Evolutionary conservation across 2,329 filamentous ascomycete species (phyloP).

Genomic region (Tolypocladium cylindrosporum): DNA sequence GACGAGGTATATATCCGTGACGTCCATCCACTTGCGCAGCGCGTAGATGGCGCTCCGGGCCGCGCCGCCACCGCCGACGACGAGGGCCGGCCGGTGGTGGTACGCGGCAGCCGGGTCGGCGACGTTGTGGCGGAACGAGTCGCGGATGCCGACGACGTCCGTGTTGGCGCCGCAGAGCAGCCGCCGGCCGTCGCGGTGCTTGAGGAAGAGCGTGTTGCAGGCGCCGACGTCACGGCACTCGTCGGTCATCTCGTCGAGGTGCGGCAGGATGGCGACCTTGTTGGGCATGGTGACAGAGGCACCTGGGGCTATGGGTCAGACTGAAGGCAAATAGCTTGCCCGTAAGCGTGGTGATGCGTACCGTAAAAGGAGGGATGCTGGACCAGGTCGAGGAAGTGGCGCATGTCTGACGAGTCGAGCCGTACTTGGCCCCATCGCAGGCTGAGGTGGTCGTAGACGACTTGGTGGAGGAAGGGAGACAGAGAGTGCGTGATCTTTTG

Average conservation of each 20-base stretch:
- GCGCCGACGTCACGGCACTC: constrained; percentile 67
- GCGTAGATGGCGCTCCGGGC: constrained; percentile 72
- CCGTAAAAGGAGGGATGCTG: constrained; percentile 53
- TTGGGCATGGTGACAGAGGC: constrained; percentile 76
- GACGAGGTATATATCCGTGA: constrained; percentile 62
- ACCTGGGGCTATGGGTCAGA: constrained; percentile 26
- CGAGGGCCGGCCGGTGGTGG: constrained; percentile 54
- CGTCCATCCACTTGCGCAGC: constrained; percentile 58
- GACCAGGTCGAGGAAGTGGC: constrained; percentile 38
- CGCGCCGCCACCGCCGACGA: constrained; percentile 70
- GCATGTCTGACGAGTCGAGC: constrained; percentile 41
- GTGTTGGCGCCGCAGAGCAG: constrained; percentile 68
- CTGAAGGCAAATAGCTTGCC: not conserved
- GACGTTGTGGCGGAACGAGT: constrained; percentile 55
- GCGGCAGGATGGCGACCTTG: constrained; percentile 65
- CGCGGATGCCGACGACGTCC: constrained; percentile 68
- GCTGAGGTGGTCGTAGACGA: constrained; percentile 40
- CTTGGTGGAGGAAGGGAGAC: constrained; percentile 43
- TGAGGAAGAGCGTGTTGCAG: constrained; percentile 69
- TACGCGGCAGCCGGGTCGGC: constrained; percentile 33
- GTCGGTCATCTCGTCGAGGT: constrained; percentile 63
- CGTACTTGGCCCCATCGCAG: constrained; percentile 42
- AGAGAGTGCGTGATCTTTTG: constrained; percentile 45
- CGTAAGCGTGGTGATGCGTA: constrained; percentile 15
- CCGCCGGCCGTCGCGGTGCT: constrained; percentile 35